phyloP scores from a whole-genome alignment of 164 flowering plant genomes.

The Umbellularia californica region DNA sequence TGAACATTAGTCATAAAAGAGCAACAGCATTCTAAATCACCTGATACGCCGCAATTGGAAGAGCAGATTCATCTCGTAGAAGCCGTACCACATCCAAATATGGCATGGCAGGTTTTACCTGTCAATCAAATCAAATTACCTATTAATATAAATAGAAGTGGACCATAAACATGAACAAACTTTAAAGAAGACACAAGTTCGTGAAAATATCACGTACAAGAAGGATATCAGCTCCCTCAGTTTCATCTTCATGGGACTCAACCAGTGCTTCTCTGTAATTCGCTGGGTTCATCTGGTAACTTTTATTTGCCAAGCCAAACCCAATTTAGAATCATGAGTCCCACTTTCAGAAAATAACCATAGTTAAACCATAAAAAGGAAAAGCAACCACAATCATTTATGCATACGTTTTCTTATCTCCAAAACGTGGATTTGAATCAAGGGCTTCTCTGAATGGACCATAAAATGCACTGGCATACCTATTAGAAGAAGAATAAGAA shows the following conservation, averaged over 20 bases:
- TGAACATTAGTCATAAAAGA: neutral
- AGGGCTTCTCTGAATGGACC: conserved; percentile 95
- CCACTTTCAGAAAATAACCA: conserved; percentile 2
- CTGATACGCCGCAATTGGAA: conserved; percentile 99
- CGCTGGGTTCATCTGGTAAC: conserved; percentile 99
- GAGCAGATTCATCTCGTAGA: conserved; percentile 69
- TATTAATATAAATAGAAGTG: neutral
- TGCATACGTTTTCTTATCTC: conserved; percentile 93
- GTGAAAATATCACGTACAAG: conserved; percentile 42
- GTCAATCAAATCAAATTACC: conserved; percentile 5
- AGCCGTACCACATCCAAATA: conserved; percentile 86
- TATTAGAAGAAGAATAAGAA: conserved; percentile 19
- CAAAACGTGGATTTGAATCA: conserved; percentile 97
- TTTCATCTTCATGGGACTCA: conserved; percentile 71
- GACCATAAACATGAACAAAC: neutral
- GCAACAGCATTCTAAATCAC: conserved; percentile 24
- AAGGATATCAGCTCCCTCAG: conserved; percentile 97
- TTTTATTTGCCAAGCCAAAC: conserved; percentile 32
- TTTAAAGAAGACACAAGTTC: neutral
- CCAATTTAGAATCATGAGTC: conserved; percentile 12
- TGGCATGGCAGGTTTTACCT: conserved; percentile 97
- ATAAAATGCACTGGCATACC: conserved; percentile 96
- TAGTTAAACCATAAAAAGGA: neutral
- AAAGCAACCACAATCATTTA: neutral
- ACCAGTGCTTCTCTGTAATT: conserved; percentile 86